These are phyloP conservation scores for Acorus calamus DNA, from an alignment of 106 monocot genomes.

Conservation along the genomic window DNA sequence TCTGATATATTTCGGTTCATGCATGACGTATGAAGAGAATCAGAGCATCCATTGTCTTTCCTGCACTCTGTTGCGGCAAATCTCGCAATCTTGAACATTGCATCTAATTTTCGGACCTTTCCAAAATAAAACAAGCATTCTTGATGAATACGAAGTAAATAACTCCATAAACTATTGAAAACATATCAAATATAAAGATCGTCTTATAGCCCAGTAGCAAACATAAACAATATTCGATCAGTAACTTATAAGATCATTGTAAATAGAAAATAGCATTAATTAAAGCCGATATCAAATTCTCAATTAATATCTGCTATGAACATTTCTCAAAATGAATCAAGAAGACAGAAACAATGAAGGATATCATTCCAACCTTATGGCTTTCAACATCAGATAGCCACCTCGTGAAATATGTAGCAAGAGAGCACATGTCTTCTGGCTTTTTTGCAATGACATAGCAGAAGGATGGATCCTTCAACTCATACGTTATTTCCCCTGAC, in stretches of 20 bases:
- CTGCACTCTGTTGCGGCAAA: conserved; percentile 74
- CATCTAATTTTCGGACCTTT: conserved; percentile 76
- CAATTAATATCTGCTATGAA: no score
- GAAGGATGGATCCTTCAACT: conserved; percentile 80
- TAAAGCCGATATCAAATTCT: no score
- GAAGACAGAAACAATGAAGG: background rate
- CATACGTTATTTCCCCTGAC: conserved; percentile 76
- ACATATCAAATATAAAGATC: no score
- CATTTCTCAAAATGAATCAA: background rate
- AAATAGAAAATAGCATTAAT: no score
- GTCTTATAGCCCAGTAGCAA: no score
- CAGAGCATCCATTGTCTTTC: conserved; percentile 49
- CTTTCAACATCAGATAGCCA: conserved; percentile 64
- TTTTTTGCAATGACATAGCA: conserved; percentile 48
- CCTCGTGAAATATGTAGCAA: conserved; percentile 43
- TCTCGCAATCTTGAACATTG: conserved; percentile 57
- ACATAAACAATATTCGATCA: no score
- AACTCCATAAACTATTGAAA: no score
- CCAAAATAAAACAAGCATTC: background rate
- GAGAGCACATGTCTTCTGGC: conserved; percentile 68
- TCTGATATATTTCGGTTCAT: conserved; percentile 58
- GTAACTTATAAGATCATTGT: no score
- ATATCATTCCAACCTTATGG: conserved; percentile 45
- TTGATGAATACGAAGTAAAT: no score
- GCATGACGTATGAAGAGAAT: conserved; percentile 66